Evolutionary conservation across 108 stramenopile genomes (phyloP).

Genomic region (Cyclotella kingstonii): DNA sequence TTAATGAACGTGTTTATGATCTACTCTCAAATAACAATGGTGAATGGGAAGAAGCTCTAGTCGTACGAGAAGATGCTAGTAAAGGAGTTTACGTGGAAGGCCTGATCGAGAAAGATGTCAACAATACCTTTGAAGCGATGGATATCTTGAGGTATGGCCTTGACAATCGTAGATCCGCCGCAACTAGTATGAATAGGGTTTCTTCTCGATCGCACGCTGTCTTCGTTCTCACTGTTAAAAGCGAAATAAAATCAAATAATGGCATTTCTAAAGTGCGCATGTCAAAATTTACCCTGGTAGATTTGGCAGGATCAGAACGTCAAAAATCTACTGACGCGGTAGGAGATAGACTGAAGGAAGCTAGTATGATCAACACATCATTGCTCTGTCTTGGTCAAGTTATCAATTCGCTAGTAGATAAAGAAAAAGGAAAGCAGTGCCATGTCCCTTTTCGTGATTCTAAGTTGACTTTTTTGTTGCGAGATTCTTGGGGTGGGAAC

Average conservation of each 20-base stretch:
- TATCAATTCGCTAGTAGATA: conserved; percentile 68
- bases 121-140: conserved; percentile 29
- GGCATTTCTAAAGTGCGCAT: conserved; percentile 34
- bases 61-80: conserved; percentile 53
- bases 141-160: conserved; percentile 22
- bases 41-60: conserved; percentile 45
- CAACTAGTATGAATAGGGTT: conserved; percentile 72
- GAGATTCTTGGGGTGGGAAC: conserved; percentile 47
- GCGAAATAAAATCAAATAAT: conserved; percentile 15
- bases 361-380: conserved; percentile 70
- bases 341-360: conserved; percentile 67
- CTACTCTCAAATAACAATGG: conserved; percentile 45
- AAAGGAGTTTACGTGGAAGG: conserved; percentile 65
- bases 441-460: conserved; percentile 52
- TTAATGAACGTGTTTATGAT: conserved; percentile 56
- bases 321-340: conserved; percentile 45
- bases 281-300: conserved; percentile 46
- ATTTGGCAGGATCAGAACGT: conserved; percentile 45
- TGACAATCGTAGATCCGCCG: conserved; percentile 35
- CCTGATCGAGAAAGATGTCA: conserved; percentile 39
- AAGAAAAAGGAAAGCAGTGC: conserved; percentile 23
- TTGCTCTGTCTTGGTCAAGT: conserved; percentile 69
- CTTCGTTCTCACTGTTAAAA: conserved; percentile 51
- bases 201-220: conserved; percentile 62
- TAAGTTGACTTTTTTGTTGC: conserved; percentile 48